Percentiles rank a stretch among this genome's conserved stretches.
These are phyloP conservation scores for Cystobasidium ongulense DNA, from an alignment of 768 basidiomycete species.

Conservation along the genomic window DNA sequence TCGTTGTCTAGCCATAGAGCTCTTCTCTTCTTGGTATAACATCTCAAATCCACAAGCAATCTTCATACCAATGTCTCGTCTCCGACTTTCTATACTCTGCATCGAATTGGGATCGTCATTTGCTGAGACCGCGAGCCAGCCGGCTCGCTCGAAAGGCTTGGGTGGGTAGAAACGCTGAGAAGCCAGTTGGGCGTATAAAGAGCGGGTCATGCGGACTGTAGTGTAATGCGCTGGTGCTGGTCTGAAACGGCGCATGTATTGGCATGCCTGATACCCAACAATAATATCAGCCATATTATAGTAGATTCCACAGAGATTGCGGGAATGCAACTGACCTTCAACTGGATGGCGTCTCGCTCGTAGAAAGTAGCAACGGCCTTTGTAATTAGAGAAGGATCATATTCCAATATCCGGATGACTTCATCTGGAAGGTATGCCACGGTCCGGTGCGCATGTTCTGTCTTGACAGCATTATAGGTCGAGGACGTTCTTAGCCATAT, in stretches of 20 bases:
- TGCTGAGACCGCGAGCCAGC: slow-evolving; percentile 47
- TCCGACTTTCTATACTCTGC: slow-evolving; percentile 61
- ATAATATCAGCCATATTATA: not conserved
- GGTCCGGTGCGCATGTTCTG: slow-evolving; percentile 62
- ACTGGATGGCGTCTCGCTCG: slow-evolving; percentile 66
- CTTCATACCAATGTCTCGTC: slow-evolving; percentile 86
- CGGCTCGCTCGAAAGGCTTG: slow-evolving; percentile 59
- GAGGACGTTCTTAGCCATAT: not conserved
- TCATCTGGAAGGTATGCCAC: slow-evolving; percentile 72
- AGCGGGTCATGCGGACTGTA: slow-evolving; percentile 63
- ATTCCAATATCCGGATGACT: slow-evolving; percentile 63
- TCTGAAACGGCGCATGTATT: slow-evolving; percentile 82
- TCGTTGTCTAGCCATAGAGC: slow-evolving; percentile 8
- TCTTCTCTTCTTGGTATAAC: slow-evolving; percentile 56
- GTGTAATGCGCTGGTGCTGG: slow-evolving; percentile 51
- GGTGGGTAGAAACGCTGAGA: slow-evolving; percentile 90
- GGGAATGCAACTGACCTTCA: not conserved
- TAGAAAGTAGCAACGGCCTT: slow-evolving; percentile 88
- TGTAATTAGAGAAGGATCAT: slow-evolving; percentile 64
- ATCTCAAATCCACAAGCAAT: slow-evolving; percentile 97
- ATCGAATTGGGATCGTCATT: slow-evolving; percentile 43
- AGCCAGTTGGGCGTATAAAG: slow-evolving; percentile 84
- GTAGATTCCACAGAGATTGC: not conserved
- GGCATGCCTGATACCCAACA: slow-evolving; percentile 56
- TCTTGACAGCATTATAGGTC: slow-evolving; percentile 60